Conservation (phyloP, 768 basidiomycete species). For the Pulveroboletus frians region DNA sequence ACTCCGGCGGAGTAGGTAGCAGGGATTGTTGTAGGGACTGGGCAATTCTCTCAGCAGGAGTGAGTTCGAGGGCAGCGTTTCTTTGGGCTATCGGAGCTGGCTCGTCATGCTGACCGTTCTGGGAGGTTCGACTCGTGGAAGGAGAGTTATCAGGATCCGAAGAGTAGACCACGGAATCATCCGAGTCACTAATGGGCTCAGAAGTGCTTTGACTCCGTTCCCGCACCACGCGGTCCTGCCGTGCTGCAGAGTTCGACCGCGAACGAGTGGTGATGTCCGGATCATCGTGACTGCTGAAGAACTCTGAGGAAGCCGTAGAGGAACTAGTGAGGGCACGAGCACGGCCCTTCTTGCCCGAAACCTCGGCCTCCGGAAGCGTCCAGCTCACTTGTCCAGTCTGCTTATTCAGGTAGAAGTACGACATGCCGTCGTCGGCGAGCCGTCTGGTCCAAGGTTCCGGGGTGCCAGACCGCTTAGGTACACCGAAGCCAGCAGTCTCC, state of each 20-base stretch:
- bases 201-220: slow-evolving; percentile 29
- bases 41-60: slow-evolving; percentile 64
- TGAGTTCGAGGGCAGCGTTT: slow-evolving; percentile 40
- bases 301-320: slow-evolving; percentile 31
- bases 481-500: slow-evolving; percentile 54
- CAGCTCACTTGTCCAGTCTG: slow-evolving; percentile 62
- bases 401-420: slow-evolving; percentile 76
- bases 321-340: slow-evolving; percentile 31
- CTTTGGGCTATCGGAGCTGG: slow-evolving; percentile 13
- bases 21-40: slow-evolving; percentile 58
- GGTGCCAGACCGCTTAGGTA: slow-evolving; percentile 52
- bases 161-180: slow-evolving; percentile 59
- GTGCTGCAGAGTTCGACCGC: slow-evolving; percentile 34
- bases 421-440: slow-evolving; percentile 76
- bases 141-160: slow-evolving; percentile 31
- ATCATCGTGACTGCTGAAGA: slow-evolving; percentile 21
- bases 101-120: slow-evolving; percentile 22
- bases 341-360: slow-evolving; percentile 27
- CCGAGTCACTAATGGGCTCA: slow-evolving; percentile 64
- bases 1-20: slow-evolving; percentile 51
- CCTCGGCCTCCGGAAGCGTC: slow-evolving; percentile 53
- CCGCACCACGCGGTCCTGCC: slow-evolving; percentile 22
- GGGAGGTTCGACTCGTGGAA: slow-evolving; percentile 29
- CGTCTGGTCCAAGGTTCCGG: slow-evolving; percentile 82
- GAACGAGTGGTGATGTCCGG: slow-evolving; percentile 21